phyloP scores from a whole-genome alignment of 2,329 filamentous ascomycete genomes.

The Ophiostoma sp. region DNA sequence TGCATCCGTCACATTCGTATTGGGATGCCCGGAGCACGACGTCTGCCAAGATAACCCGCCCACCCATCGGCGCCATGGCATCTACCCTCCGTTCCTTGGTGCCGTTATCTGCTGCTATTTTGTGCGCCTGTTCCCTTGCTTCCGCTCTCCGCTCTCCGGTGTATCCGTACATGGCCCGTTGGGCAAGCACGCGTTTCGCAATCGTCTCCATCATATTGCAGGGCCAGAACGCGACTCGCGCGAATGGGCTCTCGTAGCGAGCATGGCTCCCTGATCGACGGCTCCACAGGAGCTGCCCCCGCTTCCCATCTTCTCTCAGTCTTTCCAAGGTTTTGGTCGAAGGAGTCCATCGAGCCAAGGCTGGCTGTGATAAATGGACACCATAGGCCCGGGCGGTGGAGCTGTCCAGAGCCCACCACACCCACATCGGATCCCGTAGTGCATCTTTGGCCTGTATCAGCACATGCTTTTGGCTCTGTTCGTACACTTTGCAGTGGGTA shows the following conservation, averaged over 20 bases:
- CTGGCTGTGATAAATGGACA: not conserved
- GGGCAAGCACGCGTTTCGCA: not conserved
- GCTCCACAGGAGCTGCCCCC: conserved; percentile 9
- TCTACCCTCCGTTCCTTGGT: not conserved
- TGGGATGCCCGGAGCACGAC: not conserved
- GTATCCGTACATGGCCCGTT: not conserved
- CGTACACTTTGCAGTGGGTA: not conserved
- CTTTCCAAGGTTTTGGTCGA: not conserved
- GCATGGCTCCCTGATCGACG: conserved; percentile 5
- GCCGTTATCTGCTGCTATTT: too few species aligned
- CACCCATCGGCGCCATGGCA: not conserved
- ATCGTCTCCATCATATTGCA: not conserved
- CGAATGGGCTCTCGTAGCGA: too few species aligned
- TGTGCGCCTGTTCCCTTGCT: not conserved
- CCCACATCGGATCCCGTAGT: not conserved
- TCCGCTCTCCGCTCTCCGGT: not conserved
- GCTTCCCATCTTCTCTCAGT: not conserved
- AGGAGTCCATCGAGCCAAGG: not conserved
- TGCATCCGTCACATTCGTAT: not conserved
- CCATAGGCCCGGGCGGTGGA: not conserved
- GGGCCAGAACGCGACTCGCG: not conserved
- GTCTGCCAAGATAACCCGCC: not conserved
- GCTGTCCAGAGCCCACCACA: not conserved
- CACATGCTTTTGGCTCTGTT: not conserved
- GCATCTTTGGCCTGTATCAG: not conserved